Percentiles rank a stretch among this genome's conserved stretches.
Conservation (phyloP, 768 basidiomycete species). For the Agrocybe pediades region DNA sequence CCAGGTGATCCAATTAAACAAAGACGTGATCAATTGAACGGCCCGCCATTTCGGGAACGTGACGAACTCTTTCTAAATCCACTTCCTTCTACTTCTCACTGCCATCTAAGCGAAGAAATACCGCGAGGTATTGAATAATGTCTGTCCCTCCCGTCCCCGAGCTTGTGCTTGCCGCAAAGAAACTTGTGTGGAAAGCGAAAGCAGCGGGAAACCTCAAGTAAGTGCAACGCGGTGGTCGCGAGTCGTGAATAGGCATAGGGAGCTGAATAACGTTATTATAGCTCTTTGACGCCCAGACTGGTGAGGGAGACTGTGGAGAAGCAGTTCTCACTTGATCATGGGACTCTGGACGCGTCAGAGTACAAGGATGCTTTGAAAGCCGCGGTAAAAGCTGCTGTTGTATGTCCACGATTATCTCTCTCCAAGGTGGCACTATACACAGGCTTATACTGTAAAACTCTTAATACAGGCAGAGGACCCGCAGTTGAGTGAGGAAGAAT, state of each 20-base stretch:
- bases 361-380: conserved; percentile 51
- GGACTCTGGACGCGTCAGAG: conserved; percentile 40
- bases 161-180: conserved; percentile 32
- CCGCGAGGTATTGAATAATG: not conserved
- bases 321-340: conserved; percentile 42
- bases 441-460: not conserved
- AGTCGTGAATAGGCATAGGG: not conserved
- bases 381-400: conserved; percentile 39
- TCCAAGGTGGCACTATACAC: not conserved
- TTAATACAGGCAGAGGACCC: conserved; percentile 12
- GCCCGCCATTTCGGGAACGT: too few species aligned
- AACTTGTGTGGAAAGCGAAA: conserved; percentile 27
- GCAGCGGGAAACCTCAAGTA: conserved; percentile 32
- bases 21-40: too few species aligned
- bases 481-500: conserved; percentile 6
- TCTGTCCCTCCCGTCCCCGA: conserved; percentile 25
- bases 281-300: conserved; percentile 47
- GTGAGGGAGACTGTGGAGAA: conserved; percentile 54
- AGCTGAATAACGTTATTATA: conserved; percentile 17
- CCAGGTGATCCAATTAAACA: too few species aligned
- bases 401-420: conserved; percentile 16
- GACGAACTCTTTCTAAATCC: not conserved
- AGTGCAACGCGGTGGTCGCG: not conserved
- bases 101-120: not conserved
- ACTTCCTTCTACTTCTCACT: not conserved